Conservation (phyloP, 2,329 filamentous ascomycete genomes). For the Fusarium agapanthi region DNA sequence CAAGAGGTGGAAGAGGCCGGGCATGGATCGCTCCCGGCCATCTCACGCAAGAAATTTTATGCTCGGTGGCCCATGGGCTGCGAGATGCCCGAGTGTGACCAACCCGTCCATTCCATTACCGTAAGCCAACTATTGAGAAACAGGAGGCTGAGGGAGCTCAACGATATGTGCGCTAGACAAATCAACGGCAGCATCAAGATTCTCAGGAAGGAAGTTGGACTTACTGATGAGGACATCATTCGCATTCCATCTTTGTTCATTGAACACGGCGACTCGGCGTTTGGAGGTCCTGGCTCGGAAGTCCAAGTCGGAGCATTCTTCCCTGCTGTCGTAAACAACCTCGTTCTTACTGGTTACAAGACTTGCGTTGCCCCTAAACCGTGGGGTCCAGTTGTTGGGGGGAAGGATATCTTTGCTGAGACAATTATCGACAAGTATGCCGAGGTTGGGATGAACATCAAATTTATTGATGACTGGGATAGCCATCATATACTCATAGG, state of each 20-base stretch:
- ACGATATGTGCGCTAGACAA: background rate
- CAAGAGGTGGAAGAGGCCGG: background rate
- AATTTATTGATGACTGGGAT: background rate
- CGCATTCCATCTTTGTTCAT: background rate
- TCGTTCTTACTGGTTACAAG: background rate
- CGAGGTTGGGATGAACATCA: background rate
- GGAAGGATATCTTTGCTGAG: background rate
- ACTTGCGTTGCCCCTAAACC: background rate
- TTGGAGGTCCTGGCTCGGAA: background rate
- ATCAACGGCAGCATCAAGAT: background rate
- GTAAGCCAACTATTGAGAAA: background rate
- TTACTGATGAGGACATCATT: background rate
- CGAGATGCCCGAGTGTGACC: fast-evolving
- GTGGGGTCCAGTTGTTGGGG: background rate
- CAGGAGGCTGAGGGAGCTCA: background rate
- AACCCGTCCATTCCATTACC: background rate
- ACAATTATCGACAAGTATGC: background rate
- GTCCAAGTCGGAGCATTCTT: background rate
- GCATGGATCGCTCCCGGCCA: background rate
- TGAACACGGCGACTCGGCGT: fast-evolving
- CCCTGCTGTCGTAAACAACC: background rate
- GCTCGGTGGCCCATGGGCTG: fast-evolving
- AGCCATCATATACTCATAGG: background rate
- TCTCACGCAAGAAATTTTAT: background rate
- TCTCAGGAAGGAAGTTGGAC: background rate